Conservation (phyloP, 805 yeast genomes). For the Saccharomycopsis sp. region DNA sequence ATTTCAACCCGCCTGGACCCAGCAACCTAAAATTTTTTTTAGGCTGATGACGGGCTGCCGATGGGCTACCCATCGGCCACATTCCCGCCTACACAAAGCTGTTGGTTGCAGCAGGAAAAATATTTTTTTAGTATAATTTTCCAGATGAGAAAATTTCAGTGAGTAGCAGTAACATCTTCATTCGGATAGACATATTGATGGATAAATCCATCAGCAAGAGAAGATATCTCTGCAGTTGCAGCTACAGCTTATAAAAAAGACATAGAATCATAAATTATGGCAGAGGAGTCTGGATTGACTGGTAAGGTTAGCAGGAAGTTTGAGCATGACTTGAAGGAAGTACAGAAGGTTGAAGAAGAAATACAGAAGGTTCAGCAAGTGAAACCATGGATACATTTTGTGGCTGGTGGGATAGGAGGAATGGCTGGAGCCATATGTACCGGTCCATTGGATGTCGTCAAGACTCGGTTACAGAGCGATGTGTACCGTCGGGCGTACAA, state of each 20-base stretch:
- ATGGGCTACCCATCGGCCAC: too few species aligned
- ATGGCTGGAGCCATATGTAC: conserved; percentile 96
- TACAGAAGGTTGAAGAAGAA: conserved; percentile 8
- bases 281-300: conserved; percentile 11
- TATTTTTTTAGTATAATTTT: not conserved
- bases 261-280: conserved; percentile 9
- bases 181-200: too few species aligned
- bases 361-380: conserved; percentile 26
- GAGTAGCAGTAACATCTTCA: not conserved
- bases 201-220: too few species aligned
- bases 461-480: conserved; percentile 90
- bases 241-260: conserved; percentile 19
- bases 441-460: conserved; percentile 93
- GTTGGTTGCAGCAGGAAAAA: not conserved
- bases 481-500: conserved; percentile 56
- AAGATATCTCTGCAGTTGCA: conserved; percentile 14
- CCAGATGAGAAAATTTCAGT: not conserved
- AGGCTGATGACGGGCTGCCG: too few species aligned
- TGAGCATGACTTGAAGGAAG: not conserved
- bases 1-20: not conserved
- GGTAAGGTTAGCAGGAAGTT: conserved; percentile 1
- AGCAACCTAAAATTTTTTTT: too few species aligned
- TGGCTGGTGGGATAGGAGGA: conserved; percentile 93
- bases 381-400: conserved; percentile 67
- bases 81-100: too few species aligned